Evolutionary conservation across 306 rosid genomes (phyloP), one percentile per base, ranked within the genome.

Genomic region (Alnus rubra): DNA sequence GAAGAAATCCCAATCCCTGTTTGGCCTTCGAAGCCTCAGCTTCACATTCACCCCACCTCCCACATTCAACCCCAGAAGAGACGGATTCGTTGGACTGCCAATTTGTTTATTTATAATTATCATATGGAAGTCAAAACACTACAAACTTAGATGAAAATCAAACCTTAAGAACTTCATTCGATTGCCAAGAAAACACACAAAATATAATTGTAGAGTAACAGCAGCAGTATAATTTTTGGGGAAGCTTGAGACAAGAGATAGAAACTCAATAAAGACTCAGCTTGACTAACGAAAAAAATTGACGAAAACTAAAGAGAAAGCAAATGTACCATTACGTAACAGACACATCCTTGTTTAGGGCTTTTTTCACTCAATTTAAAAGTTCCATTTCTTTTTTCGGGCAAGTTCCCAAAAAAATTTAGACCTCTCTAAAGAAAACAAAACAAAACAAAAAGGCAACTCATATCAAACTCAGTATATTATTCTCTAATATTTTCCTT

Each of bases 61-160:
- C 54, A 91, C 97, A 79, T 92, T 94, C 89, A 90, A 73, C 69
- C 98, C 98, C 60, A 91, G 79, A 81, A 92, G 97, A 73, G 76
- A 9, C 0, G 92, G 88, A 80, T 86, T 87, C 45, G 18, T 82
- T 1, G 97, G 97, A 87, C 98, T 94, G 86, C 90, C 90, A 81
- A 62, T 71, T 79, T 30, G 23, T 51, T 52, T 39, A 79, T 74
- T 13, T 53, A 59, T 52, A 60, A 44, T 23, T 79, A 74, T 67
- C 70, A 74, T 39, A 30, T 15, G 47, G 44, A 73, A 81, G 58
- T 10, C 30, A 55, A 67, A 63, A 76, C 4, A 64, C 71, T 53
- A 42, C 19, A 63, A 45, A 69, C 15, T 7, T 39, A 48, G 1
- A 63, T 18, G 51, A 39, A 1, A 78, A 63, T 7, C 6, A 18